phyloP scores from a whole-genome alignment of 2,329 filamentous ascomycete species.

The Aspergillus alliaceus region DNA sequence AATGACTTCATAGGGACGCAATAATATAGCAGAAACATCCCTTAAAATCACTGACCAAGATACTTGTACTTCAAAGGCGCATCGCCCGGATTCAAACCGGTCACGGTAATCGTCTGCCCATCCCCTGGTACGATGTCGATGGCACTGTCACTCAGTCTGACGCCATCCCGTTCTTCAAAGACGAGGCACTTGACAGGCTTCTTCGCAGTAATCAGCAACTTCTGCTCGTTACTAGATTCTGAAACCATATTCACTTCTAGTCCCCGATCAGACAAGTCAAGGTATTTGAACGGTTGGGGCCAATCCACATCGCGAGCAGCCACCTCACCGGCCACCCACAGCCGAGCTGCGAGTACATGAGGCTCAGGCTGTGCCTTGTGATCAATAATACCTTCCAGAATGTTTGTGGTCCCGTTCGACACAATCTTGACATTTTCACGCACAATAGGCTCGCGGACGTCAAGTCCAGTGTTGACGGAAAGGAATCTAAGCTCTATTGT shows the following conservation, averaged over 20 bases:
- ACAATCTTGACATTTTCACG: constrained; percentile 49
- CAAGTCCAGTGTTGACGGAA: constrained; percentile 54
- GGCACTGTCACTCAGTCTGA: constrained; percentile 56
- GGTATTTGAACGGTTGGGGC: constrained; percentile 62
- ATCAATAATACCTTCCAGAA: constrained; percentile 51
- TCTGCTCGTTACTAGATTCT: constrained; percentile 22
- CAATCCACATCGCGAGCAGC: constrained; percentile 59
- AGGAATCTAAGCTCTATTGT: constrained; percentile 50
- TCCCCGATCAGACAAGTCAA: constrained; percentile 53
- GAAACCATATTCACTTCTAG: constrained; percentile 46
- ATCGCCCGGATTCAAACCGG: constrained; percentile 20
- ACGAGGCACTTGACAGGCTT: constrained; percentile 62
- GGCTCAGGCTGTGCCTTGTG: constrained; percentile 51
- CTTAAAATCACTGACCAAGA: constrained; percentile 22
- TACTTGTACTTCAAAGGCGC: constrained; percentile 27
- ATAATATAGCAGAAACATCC: too few species aligned
- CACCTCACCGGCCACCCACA: constrained; percentile 54
- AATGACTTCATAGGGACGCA: too few species aligned
- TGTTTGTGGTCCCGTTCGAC: constrained; percentile 57
- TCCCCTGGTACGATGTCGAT: constrained; percentile 61
- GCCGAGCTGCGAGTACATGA: constrained; percentile 54
- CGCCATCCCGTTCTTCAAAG: constrained; percentile 58
- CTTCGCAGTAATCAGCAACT: constrained; percentile 46
- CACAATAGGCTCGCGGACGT: constrained; percentile 53
- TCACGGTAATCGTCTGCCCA: constrained; percentile 45